phyloP scores from a whole-genome alignment of 2,329 filamentous ascomycete genomes.

The Bipolaris gigantea region DNA sequence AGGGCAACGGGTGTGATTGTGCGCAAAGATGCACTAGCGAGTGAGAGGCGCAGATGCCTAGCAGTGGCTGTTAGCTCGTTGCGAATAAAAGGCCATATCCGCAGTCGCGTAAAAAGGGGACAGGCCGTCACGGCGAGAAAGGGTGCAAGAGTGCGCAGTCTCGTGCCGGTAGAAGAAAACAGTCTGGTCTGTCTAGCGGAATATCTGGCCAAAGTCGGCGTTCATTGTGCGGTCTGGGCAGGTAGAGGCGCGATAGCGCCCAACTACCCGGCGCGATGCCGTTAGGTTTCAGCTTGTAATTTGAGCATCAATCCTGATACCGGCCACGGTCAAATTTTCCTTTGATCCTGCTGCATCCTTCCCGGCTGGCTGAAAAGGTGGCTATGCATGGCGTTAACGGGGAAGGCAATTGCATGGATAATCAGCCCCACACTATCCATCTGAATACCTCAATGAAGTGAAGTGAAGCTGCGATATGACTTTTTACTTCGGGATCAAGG shows the following conservation, averaged over 20 bases:
- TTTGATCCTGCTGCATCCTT: neutral
- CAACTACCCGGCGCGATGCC: slow-evolving; percentile 24
- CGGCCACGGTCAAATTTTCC: neutral
- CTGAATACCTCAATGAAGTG: neutral
- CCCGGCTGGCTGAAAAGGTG: slow-evolving; percentile 1
- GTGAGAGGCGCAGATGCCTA: slow-evolving; percentile 8
- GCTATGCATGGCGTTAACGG: neutral
- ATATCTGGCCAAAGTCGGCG: slow-evolving; percentile 22
- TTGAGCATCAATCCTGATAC: slow-evolving; percentile 4
- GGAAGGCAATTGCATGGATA: slow-evolving; percentile 12
- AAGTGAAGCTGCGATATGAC: slow-evolving; percentile 5
- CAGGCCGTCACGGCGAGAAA: slow-evolving; percentile 16
- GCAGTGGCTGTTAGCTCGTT: slow-evolving; percentile 5
- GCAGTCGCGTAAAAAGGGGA: slow-evolving; percentile 15
- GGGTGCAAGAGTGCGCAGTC: slow-evolving; percentile 36
- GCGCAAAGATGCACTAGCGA: slow-evolving; percentile 21
- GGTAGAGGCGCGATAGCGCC: slow-evolving; percentile 19
- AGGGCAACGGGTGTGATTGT: slow-evolving; percentile 21
- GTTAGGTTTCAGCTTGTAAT: slow-evolving; percentile 25
- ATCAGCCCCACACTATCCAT: slow-evolving; percentile 5
- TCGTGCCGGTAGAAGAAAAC: slow-evolving; percentile 25
- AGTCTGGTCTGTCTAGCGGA: slow-evolving; percentile 16
- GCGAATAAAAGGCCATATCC: slow-evolving; percentile 11
- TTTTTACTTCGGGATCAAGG: slow-evolving; percentile 10
- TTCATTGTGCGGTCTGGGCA: slow-evolving; percentile 27